Conservation (phyloP, 225 moss, liverwort and hornwort species). For the Thuidium tamariscinum region DNA sequence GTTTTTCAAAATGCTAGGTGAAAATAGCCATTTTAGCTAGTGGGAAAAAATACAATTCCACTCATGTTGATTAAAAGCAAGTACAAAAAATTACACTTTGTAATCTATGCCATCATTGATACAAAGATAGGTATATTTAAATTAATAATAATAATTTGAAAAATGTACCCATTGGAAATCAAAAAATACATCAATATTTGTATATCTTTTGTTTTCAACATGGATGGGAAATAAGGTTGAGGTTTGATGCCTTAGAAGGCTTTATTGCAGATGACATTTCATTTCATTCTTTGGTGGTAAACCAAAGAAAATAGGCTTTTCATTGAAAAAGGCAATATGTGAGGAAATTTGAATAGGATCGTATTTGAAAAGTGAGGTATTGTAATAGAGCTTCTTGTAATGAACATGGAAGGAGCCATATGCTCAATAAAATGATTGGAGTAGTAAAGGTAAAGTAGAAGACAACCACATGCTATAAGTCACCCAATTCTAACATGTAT, state of each 20-base stretch:
- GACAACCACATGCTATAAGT: no score
- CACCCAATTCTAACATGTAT: no score
- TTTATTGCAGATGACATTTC: not conserved
- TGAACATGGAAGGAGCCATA: not conserved
- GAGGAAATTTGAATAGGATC: not conserved
- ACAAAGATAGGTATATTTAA: not conserved
- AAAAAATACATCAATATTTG: not conserved
- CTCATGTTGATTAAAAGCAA: not conserved
- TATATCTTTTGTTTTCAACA: not conserved
- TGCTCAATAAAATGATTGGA: not conserved
- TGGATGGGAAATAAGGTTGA: not conserved
- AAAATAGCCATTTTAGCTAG: no score
- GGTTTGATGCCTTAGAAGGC: not conserved
- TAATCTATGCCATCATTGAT: not conserved
- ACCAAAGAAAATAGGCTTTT: not conserved
- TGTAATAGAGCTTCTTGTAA: not conserved
- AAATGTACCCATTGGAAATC: not conserved
- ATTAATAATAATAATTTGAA: no score
- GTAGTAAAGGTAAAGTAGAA: no score
- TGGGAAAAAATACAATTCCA: not conserved
- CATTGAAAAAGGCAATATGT: not conserved
- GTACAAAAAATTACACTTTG: not conserved
- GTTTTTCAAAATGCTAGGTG: not conserved
- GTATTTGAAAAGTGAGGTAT: not conserved
- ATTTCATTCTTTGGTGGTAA: not conserved